Evolutionary conservation across 2,329 filamentous ascomycete species (phyloP).

Genomic region (Fusarium proliferatum): DNA sequence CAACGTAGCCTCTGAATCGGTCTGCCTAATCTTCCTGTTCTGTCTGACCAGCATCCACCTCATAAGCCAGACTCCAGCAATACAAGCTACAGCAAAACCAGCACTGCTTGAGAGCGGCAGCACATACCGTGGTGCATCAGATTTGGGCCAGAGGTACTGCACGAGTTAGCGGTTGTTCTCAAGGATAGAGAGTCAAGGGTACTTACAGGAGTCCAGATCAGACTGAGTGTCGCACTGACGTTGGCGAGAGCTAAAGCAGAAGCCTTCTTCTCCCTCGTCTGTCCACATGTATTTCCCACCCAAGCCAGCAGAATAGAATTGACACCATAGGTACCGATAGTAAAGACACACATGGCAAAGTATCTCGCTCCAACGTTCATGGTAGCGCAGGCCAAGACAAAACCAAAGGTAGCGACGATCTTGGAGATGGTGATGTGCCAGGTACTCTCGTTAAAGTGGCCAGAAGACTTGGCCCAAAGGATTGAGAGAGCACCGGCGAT

Average conservation of each 20-base stretch:
- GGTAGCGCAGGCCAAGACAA: constrained; percentile 43
- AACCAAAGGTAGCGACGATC: constrained; percentile 49
- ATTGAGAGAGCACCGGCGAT: constrained; percentile 50
- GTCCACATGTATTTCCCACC: constrained; percentile 54
- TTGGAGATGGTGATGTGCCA: constrained; percentile 48
- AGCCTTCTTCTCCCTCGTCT: constrained; percentile 61
- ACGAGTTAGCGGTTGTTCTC: not conserved
- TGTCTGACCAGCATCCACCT: constrained; percentile 42
- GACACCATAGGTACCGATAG: constrained; percentile 50
- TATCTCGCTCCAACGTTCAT: constrained; percentile 38
- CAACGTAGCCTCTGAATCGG: constrained; percentile 36
- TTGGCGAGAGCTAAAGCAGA: constrained; percentile 52
- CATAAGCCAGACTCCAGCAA: constrained; percentile 44
- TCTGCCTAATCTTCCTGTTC: constrained; percentile 44
- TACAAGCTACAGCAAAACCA: constrained; percentile 49
- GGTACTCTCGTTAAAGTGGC: constrained; percentile 35
- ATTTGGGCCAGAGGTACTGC: constrained; percentile 36
- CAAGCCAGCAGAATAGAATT: constrained; percentile 60
- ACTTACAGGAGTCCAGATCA: constrained; percentile 39
- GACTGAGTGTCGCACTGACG: constrained; percentile 32
- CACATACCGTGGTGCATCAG: constrained; percentile 37
- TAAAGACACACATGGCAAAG: constrained; percentile 52
- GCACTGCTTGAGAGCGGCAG: constrained; percentile 36
- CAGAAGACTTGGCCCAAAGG: constrained; percentile 36
- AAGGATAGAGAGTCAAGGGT: accelerated